phyloP scores from a whole-genome alignment of 2,329 filamentous ascomycete species.

The Hymenoscyphus linearis region DNA sequence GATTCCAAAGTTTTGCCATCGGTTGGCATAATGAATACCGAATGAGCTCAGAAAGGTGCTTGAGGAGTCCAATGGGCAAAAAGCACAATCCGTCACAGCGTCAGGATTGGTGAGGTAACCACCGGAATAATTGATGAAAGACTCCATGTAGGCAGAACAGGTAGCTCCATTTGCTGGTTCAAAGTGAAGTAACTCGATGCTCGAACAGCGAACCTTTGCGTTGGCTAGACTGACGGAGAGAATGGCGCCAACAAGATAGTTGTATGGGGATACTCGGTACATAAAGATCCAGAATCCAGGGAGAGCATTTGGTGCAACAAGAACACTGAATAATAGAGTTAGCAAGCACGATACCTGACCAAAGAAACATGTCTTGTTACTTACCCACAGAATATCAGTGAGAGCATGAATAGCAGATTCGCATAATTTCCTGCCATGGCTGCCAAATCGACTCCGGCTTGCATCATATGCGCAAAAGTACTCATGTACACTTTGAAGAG shows the following conservation, averaged over 20 bases:
- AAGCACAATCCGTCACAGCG: constrained; percentile 49
- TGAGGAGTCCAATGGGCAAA: constrained; percentile 47
- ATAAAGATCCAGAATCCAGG: constrained; percentile 81
- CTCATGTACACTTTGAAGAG: constrained; percentile 56
- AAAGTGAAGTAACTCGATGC: constrained; percentile 66
- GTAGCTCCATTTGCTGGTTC: constrained; percentile 52
- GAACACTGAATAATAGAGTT: constrained; percentile 44
- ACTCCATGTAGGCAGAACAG: constrained; percentile 53
- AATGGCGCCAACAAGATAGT: constrained; percentile 73
- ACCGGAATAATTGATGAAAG: constrained; percentile 44
- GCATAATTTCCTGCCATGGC: constrained; percentile 73
- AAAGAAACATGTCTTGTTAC: constrained; percentile 2
- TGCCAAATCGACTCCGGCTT: constrained; percentile 69
- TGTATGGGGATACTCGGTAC: constrained; percentile 79
- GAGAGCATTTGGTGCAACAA: constrained; percentile 56
- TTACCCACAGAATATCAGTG: constrained; percentile 62
- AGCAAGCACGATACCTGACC: neutral
- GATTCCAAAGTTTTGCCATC: constrained; percentile 66
- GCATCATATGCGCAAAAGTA: constrained; percentile 75
- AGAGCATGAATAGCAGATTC: constrained; percentile 69
- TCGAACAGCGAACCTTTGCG: constrained; percentile 58
- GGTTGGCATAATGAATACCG: constrained; percentile 48
- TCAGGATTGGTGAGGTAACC: constrained; percentile 49
- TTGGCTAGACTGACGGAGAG: constrained; percentile 66
- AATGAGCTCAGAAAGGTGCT: constrained; percentile 46